A percentile compares a stretch with the other conserved stretches of the same genome.
These are phyloP conservation scores for Paecilomyces dactylethromorphus DNA, from an alignment of 2,329 filamentous ascomycete species.

Conservation along the genomic window DNA sequence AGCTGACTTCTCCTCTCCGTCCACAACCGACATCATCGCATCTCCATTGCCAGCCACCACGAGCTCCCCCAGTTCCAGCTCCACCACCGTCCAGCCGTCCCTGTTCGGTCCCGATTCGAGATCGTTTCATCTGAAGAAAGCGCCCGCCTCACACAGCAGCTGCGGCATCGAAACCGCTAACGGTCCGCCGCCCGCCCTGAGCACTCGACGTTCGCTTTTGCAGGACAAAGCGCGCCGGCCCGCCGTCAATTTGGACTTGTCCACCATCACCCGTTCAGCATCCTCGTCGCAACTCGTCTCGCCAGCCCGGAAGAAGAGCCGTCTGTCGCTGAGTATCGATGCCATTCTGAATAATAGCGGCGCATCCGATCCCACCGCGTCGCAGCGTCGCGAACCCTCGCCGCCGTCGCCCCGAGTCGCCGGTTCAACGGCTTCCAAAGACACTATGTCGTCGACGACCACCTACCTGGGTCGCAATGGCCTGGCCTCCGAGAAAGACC, in stretches of 20 bases:
- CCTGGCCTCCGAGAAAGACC: slow-evolving; percentile 18
- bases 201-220: slow-evolving; percentile 37
- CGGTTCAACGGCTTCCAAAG: slow-evolving; percentile 16
- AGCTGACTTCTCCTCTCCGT: slow-evolving; percentile 5
- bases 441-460: slow-evolving; percentile 26
- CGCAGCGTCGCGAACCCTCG: slow-evolving; percentile 20
- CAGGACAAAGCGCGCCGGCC: slow-evolving; percentile 28
- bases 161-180: slow-evolving; percentile 45
- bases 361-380: slow-evolving; percentile 20
- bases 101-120: slow-evolving; percentile 32
- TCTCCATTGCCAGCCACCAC: slow-evolving; percentile 11
- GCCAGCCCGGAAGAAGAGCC: slow-evolving; percentile 1
- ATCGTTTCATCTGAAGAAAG: slow-evolving; percentile 39
- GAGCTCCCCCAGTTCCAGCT: slow-evolving; percentile 5
- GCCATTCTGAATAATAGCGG: slow-evolving; percentile 16
- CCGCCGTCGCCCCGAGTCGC: slow-evolving; percentile 6
- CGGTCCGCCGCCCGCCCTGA: slow-evolving; percentile 46
- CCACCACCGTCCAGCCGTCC: slow-evolving; percentile 38
- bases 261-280: slow-evolving; percentile 14
- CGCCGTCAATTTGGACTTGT: slow-evolving; percentile 14
- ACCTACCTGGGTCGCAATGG: slow-evolving; percentile 22
- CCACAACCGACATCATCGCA: slow-evolving; percentile 14
- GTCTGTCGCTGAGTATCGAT: slow-evolving; percentile 13
- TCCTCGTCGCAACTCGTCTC: slow-evolving; percentile 9
- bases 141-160: slow-evolving; percentile 43